Base-by-base conservation (phyloP, 139 green algal species). In the Closterium sp. region DNA sequence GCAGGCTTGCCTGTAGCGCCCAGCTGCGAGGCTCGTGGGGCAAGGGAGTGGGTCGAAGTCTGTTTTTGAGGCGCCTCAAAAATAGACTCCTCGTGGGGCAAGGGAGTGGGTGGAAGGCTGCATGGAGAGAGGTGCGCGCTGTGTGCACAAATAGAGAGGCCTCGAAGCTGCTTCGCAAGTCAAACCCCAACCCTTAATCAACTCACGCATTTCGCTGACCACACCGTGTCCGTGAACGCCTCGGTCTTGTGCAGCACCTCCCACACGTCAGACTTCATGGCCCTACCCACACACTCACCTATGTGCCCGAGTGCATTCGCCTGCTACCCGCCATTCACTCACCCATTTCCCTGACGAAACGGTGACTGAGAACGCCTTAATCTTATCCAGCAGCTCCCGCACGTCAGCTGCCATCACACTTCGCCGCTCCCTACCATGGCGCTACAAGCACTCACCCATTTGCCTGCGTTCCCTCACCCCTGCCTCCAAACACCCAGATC, bases 311-410 rank as follows among this genome's bases (percentile, higher is more conserved):
- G 64, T 10, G 76, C 76, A 33, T 33, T 33, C 2, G 6, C 85
- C 3, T 86, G 0, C 3, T 1, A 10, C 2, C 83, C 38, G 2
- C 3, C 1, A 66, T 6, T 1, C 12, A 91, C 92, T 91, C 66
- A 93, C 84, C 92, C 90, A 94, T 95, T 99, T 96, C 36, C 97
- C 98, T 87, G 94, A 97, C 90, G 98, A 96, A 35, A 98, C 97
- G 91, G 96, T 97, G 84, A 98, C 96, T 2, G 92, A 95, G 94
- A 99, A 99, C 19, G 55, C 93, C 95, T 99, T 98, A 96, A 99
- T 99, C 94, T 98, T 98, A 92, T 99, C 97, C 64, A 99, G 96
- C 86, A 99, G 98, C 64, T 96, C 96, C 96, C 96, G 98, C 87
- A 99, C 97, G 28, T 98, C 97, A 12, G 96, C 96, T 33, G 99